Base-by-base conservation (phyloP, 805 yeast species). In the Nakazawaea ambrosiae region DNA sequence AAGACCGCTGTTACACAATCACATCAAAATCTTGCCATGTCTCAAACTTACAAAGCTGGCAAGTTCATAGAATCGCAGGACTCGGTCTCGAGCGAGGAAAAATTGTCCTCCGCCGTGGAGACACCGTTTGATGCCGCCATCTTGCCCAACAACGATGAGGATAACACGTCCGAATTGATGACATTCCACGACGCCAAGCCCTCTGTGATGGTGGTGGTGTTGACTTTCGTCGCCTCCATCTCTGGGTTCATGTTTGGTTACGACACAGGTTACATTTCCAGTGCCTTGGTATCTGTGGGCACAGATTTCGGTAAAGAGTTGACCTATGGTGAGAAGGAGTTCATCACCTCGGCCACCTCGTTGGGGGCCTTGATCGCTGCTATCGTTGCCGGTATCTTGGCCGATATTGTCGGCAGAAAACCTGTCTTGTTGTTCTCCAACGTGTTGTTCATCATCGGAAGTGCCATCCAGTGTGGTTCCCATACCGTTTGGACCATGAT, bases 231-330 rank as follows among this genome's bases (percentile, higher is more conserved):
- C 20, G 77, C 96, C 0, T 88, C 96, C 6, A 81, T 90, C 45
- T 88, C 96, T 0, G 97, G 97, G 1, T 87, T 89, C 61, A 77
- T 90, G 87, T 90, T 90, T 61, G 98, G 98, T 48, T 90, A 90
- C 54, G 98, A 90, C 58, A 90, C 97, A 1, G 97, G 97, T 48
- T 90, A 90, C 60, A 89, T 90, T 29, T 90, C 97, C 3, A 80
- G 94, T 15, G 97, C 97, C 0, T 68, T 90, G 50, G 95, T 89
- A 16, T 77, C 88, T 26, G 78, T 90, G 33, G 88, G 89, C 10
- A 73, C 77, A 4, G 95, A 85, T 54, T 70, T 90, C 44, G 75
- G 76, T 46, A 68, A 69, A 40, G 50, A 56, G 0, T 66, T 89
- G 37, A 66, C 88, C 0, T 72, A 76, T 41, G 94, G 95, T 33